Base-by-base conservation (phyloP, 139 green algal species). In the Chlamydomonas schloesseri region DNA sequence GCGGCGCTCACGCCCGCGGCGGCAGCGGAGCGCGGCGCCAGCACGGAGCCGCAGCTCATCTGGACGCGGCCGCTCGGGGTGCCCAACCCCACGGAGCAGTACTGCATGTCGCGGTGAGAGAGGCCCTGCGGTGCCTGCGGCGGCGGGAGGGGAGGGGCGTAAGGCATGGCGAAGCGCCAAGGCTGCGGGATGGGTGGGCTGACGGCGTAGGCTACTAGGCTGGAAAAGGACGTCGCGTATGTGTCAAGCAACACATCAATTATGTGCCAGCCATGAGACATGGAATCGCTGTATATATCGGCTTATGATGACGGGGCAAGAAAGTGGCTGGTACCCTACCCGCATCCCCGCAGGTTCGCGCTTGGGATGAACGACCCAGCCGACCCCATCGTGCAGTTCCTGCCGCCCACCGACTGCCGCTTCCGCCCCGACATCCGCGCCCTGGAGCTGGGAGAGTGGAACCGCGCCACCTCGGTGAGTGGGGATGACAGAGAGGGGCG, bases 331-430 rank as follows among this genome's bases (percentile, higher is more conserved):
- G n/a, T n/a, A n/a, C n/a, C n/a, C n/a, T n/a, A n/a, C n/a, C n/a
- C n/a, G n/a, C n/a, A n/a, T n/a, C n/a, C n/a, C n/a, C n/a, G n/a
- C 53, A 83, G 47, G 71, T 98, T 97, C 75, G 90, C 94, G 17
- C 97, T 98, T 58, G 78, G 88, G 62, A 89, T 99, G 71, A 99
- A 99, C 87, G 96, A 99, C 89, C 71, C 98, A 23, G 95, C 89
- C 0, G 89, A 93, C 1, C 92, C 89, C 15, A 74, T 96, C 42
- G 76, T 91, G 85, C 77, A 76, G 0, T 81, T 88, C 60, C 64
- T 97, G 72, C 91, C 94, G 15, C 93, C 93, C 70, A 98, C 95
- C 26, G 96, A 98, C 91, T 94, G 91, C 75, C 92, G 96, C 29
- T 93, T 98, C 81, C 91, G 96, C 1, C 94, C 94, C 42, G 96